Conservation (phyloP, 169 alveolate species). For the Cryptosporidium viatorum region DNA sequence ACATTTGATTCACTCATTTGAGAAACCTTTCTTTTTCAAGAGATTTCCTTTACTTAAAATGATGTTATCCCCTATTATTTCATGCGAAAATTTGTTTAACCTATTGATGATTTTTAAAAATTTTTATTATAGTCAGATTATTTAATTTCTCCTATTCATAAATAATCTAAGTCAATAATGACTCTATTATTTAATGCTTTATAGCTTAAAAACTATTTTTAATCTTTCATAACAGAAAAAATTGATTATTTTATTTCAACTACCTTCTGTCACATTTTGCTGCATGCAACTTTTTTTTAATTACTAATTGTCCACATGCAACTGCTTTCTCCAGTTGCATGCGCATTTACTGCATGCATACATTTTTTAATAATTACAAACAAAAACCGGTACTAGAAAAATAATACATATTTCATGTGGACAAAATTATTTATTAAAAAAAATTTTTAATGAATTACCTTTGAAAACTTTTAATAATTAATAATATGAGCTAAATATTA, state of each 20-base stretch:
- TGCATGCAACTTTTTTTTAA: conserved; percentile 8
- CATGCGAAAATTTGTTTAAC: conserved; percentile 17
- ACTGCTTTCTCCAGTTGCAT: neutral
- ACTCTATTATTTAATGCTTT: neutral
- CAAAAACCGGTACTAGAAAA: conserved; percentile 1
- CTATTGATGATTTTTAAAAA: neutral
- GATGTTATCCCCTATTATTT: neutral
- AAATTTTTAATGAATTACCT: neutral
- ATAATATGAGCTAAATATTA: neutral
- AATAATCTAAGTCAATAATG: neutral
- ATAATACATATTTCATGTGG: neutral
- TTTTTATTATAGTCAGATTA: neutral
- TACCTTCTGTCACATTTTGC: neutral
- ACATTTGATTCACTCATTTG: conserved; percentile 65
- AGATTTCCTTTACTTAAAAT: neutral
- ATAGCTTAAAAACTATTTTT: conserved; percentile 2
- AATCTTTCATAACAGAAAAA: conserved; percentile 12
- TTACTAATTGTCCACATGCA: conserved; percentile 2
- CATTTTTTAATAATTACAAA: neutral
- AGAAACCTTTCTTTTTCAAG: neutral
- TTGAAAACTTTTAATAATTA: neutral
- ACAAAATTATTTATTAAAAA: neutral
- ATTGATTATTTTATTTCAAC: neutral
- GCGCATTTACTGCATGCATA: neutral
- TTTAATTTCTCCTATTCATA: neutral